Base-by-base conservation (phyloP, 108 stramenopile genomes). In the Skeletonema tropicum region DNA sequence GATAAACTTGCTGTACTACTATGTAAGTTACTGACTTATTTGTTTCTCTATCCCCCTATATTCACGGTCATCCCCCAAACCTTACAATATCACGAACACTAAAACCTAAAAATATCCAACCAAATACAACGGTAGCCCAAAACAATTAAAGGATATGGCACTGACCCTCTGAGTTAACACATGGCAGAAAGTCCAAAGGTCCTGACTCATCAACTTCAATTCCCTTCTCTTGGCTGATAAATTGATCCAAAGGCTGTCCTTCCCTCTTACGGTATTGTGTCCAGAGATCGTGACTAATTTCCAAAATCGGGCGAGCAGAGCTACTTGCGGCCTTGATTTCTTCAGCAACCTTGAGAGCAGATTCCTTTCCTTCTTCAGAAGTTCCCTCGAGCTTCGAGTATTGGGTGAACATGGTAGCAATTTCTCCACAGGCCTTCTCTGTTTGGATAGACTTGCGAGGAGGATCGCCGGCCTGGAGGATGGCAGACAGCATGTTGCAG, bases 221-320 rank as follows among this genome's bases (percentile, higher is more conserved):
- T 5, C 93, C 95, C 81, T 87, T 88, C 70, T 96, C 95, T 74
- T 82, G 76, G 35, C 88, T 87, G 45, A 96, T 83, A 75, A 91
- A 96, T 83, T 92, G 92, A 60, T 95, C 94, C 55, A 95, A 79
- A 10, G 94, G 94, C 67, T 95, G 94, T 52, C 95, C 95, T 74
- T 96, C 95, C 30, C 92, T 83, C 88, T 94, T 92, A 69, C 95
- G 90, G 84, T 96, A 92, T 88, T 93, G 92, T 66, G 89, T 92
- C 95, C 95, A 96, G 60, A 91, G 80, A 60, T 93, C 91, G 68
- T 94, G 90, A 36, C 89, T 88, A 71, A 93, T 91, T 76, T 92
- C 92, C 14, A 96, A 85, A 70, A 96, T 89, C 10, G 92, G 95
- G 72, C 91, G 59, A 17, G 94, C 92, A 48, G 86, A 75, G 48